Base-by-base conservation (phyloP, 169 alveolate species). In the Babesia bovis region DNA sequence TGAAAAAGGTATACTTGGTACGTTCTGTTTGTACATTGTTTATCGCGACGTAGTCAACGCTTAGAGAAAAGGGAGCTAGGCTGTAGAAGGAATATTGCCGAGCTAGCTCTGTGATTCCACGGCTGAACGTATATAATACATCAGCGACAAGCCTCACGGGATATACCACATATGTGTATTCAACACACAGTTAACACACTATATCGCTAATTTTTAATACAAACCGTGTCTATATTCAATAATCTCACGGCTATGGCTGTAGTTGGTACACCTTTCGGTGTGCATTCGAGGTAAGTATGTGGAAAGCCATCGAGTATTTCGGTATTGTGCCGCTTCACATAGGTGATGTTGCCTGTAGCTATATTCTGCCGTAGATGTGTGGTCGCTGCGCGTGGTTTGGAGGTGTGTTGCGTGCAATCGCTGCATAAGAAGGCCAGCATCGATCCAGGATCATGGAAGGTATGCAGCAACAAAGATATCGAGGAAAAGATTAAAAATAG, bases 1-100 rank as follows among this genome's bases (percentile, higher is more conserved):
- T 79, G 70, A 79, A 52, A 40, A 69, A 79, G 44, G 78, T 69
- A 1, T 79, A 79, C 49, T 9, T 70, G 72, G 87, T 79, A 35
- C 9, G 72, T 67, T 19, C n/a, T 35, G 5, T 0, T 33, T 47
- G 9, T 32, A 0, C 41, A 40, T 28, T 5, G 41, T 36, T 28
- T 40, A 6, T 41, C 42, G 49, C 17, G 26, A 5, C 36, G 17
- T 35, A 63, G 73, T 30, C 63, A 1, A 60, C 73, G 17, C 60
- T 63, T 4, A 42, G 73, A 38, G 73, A 63, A 60, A 63, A 19
- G 4, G 49, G 35, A 36, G 51, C 40, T 35, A 33, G 15, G 19
- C n/a, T 21, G 5, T 53, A 53, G n/a, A n/a, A n/a, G n/a, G n/a
- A n/a, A n/a, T n/a, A n/a, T n/a, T n/a, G n/a, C n/a, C n/a, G n/a